A percentile compares a stretch with the other conserved stretches of the same genome.
phyloP scores from a whole-genome alignment of 2,329 filamentous ascomycete species.

The Cladosporium cucumerinum region DNA sequence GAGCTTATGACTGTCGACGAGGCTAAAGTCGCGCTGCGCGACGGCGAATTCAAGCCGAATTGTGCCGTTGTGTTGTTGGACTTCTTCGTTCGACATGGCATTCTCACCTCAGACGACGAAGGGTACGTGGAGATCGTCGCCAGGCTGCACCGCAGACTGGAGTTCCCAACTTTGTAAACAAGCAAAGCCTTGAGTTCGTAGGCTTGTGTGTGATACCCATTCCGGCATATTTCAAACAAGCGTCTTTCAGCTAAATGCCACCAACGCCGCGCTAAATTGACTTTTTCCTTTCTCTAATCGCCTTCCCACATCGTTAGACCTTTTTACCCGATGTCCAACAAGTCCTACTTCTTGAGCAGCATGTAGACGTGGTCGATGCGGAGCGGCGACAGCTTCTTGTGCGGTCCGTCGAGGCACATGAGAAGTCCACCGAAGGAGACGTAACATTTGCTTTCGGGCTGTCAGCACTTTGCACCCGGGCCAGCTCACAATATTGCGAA shows the following conservation, averaged over 20 bases:
- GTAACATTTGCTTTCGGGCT: constrained; percentile 72
- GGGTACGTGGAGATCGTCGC: constrained; percentile 72
- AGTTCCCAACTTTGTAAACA: constrained; percentile 59
- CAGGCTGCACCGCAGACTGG: constrained; percentile 72
- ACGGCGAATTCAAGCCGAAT: constrained; percentile 87
- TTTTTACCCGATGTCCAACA: constrained; percentile 6
- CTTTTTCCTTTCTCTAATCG: constrained; percentile 10
- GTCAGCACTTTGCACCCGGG: constrained; percentile 26
- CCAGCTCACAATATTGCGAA: background rate
- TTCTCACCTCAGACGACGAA: constrained; percentile 73
- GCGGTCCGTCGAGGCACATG: constrained; percentile 86
- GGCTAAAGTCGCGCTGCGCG: constrained; percentile 64
- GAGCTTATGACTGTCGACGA: constrained; percentile 73
- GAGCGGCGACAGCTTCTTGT: constrained; percentile 89
- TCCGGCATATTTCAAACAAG: constrained; percentile 13
- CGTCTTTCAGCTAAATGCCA: constrained; percentile 17
- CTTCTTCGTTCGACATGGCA: constrained; percentile 82
- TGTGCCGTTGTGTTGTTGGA: constrained; percentile 81
- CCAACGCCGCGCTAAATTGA: constrained; percentile 33
- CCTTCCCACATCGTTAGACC: constrained; percentile 5
- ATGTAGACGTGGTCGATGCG: constrained; percentile 93
- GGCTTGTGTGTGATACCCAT: constrained; percentile 25
- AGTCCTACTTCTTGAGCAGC: constrained; percentile 76
- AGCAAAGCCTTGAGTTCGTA: constrained; percentile 8
- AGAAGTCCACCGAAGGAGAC: constrained; percentile 90